Evolutionary conservation across 192 early-diverging fungal species (phyloP), one percentile per base, ranked within the genome.

Genomic region (Geranomyces variabilis): DNA sequence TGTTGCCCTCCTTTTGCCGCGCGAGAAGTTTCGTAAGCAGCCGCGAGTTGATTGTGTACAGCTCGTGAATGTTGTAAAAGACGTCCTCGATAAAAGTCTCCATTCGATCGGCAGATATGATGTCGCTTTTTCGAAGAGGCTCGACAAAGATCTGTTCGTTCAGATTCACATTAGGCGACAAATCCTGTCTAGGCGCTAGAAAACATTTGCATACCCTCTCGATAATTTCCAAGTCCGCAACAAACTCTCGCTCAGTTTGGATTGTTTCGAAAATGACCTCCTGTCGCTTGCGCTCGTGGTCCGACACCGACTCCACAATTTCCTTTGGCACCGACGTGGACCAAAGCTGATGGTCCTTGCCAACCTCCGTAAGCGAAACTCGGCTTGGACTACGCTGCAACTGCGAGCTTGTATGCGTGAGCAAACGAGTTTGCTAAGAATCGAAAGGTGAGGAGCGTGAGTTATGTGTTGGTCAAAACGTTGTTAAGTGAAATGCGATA

Each of bases 211-310:
- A 5, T 57, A 81, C 91, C 67, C 87, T 88, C 75, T 91, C 84
- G 14, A 97, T 78, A 34, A 92, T 86, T 59, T 87, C 88, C 44
- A 98, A 80, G 60, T 98, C 94, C 49, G 85, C 85, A 36, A 96
- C 92, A 84, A 94, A 99, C 73, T 96, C 92, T 66, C 89, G 89
- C 73, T 99, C 93, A 6, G 90, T 95, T 46, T 93, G 88, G 33
- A 96, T 91, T 51, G 97, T 67, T 80, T 99, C 96, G 73, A 90
- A 96, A 73, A 99, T 93, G 43, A 88, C 86, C 79, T 99, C 94
- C 73, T 99, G 96, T 0, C 96, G 87, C 70, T 93, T 92, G 59
- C 90, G 86, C 72, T 99, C 94, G 34, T 84, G 69, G 43, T 87
- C 79, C 17, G 89, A 89, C 6, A 94, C 81, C 0, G 86, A 83